These are phyloP conservation scores for Smallanthus sonchifolius DNA, from an alignment of 129 eudicot species.

Conservation along the genomic window DNA sequence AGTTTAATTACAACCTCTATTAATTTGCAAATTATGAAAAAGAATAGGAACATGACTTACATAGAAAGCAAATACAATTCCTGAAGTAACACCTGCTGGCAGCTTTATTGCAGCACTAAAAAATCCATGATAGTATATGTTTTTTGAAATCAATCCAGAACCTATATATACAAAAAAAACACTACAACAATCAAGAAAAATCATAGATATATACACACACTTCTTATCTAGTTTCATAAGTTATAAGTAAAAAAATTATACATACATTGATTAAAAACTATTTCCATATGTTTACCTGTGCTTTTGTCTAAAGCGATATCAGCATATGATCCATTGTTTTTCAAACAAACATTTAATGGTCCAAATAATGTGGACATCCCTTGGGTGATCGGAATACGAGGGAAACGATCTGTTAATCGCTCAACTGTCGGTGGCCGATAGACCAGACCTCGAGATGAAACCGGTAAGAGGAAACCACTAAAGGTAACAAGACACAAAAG, in stretches of 20 bases:
- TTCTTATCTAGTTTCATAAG: too few species aligned
- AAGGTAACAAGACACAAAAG: conserved; percentile 25
- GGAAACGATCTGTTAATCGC: conserved; percentile 50
- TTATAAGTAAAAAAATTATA: too few species aligned
- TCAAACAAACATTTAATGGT: conserved; percentile 44
- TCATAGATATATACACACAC: not conserved
- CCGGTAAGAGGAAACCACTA: conserved; percentile 17
- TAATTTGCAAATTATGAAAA: not conserved
- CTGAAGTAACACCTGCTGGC: conserved; percentile 84
- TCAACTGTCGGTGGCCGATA: conserved; percentile 58
- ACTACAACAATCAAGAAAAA: not conserved
- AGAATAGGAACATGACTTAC: conserved; percentile 33
- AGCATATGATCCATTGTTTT: conserved; percentile 65
- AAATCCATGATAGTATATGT: conserved; percentile 73
- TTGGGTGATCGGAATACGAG: conserved; percentile 36
- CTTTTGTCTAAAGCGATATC: conserved; percentile 59
- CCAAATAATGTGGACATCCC: conserved; percentile 60
- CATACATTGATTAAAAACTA: not conserved
- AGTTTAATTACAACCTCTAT: not conserved
- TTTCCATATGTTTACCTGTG: conserved; percentile 39
- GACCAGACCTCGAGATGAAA: conserved; percentile 48
- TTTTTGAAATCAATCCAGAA: conserved; percentile 79
- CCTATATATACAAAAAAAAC: conserved; percentile 37
- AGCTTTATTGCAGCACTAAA: conserved; percentile 82
- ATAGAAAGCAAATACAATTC: conserved; percentile 83